phyloP scores from a whole-genome alignment of 2,329 filamentous ascomycete genomes.

The Pleurostoma richardsiae region DNA sequence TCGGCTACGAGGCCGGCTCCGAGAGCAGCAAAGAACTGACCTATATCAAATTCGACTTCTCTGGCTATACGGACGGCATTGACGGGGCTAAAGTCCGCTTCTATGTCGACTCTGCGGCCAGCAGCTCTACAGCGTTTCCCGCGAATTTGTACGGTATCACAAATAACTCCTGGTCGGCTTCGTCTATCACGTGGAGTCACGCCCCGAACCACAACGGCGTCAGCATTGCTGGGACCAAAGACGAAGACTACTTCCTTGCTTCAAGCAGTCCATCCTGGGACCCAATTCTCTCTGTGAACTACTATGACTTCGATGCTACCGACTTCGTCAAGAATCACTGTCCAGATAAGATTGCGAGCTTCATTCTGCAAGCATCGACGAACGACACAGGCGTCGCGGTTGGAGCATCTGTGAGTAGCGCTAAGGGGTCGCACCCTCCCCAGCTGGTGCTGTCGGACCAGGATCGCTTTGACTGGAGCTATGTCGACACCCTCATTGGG shows the following conservation, averaged over 20 bases:
- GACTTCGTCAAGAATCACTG: constrained; percentile 6
- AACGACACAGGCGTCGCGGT: neutral
- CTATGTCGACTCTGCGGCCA: neutral
- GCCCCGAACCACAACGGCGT: constrained; percentile 4
- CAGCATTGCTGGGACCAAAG: neutral
- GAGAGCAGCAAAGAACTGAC: neutral
- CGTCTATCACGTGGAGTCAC: constrained; percentile 2
- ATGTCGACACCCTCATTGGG: constrained; percentile 4
- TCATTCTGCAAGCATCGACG: constrained; percentile 4
- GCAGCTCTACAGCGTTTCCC: neutral
- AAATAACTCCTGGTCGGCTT: neutral
- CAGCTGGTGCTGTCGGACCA: constrained; percentile 1
- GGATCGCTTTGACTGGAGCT: neutral
- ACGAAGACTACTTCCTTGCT: constrained; percentile 3
- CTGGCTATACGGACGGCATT: neutral
- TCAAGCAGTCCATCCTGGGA: constrained; percentile 4
- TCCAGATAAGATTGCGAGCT: constrained; percentile 1
- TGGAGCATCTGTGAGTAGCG: neutral
- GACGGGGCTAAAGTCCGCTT: neutral
- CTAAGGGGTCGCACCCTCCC: neutral
- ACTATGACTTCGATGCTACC: constrained; percentile 5
- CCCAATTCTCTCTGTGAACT: neutral
- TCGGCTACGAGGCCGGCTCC: neutral
- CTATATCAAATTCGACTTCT: neutral
- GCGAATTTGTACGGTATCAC: neutral